Evolutionary conservation across 805 yeast genomes (phyloP), one percentile per base, ranked within the genome.

Genomic region (Lipomyces orientalis): DNA sequence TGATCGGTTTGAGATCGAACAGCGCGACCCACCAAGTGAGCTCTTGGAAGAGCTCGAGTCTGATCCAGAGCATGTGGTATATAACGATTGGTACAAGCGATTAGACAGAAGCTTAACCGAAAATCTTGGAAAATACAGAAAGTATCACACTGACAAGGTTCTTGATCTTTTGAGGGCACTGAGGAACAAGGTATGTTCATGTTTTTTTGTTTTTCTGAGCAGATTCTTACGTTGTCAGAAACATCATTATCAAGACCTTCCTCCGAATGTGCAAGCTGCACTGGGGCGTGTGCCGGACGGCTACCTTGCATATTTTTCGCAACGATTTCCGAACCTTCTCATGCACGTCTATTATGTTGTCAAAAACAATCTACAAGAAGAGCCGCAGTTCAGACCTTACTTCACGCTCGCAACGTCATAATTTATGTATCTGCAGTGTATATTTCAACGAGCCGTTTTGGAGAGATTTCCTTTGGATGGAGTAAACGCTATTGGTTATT

Each of bases 171-270:
- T 95, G 66, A 82, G 99, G 66, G 97, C 97, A 0, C 78, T 95
- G 73, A 84, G 99, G 74, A 95, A 95, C 80, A 95, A 95, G 55
- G 31, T 61, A 9, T 19, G 31, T 1, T 12, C 56, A 34, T 10
- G 34, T 25, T 9, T 16, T n/a, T 9, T 34, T 16, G 4, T 35
- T 35, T 22, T 56, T 12, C 12, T 16, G 10, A 46, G 33, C 31
- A 22, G 22, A 43, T 43, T 4, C 49, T 43, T 5, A 43, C 16
- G 22, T 22, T 14, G 14, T 19, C 16, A 37, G 78, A 89, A 91
- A 75, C 98, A 95, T 77, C 99, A 95, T 77, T 94, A 85, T 77
- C 92, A 92, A 79, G 99, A 95, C 77, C 80, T 93, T 75, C 97
- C 97, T 0, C 83, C 79, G 9, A 85, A 81, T 14, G 82, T 95